Evolutionary conservation across 1,284 basidiomycete genomes (phyloP), one percentile per base, ranked within the genome.

Genomic region (Cystobasidium sp.): DNA sequence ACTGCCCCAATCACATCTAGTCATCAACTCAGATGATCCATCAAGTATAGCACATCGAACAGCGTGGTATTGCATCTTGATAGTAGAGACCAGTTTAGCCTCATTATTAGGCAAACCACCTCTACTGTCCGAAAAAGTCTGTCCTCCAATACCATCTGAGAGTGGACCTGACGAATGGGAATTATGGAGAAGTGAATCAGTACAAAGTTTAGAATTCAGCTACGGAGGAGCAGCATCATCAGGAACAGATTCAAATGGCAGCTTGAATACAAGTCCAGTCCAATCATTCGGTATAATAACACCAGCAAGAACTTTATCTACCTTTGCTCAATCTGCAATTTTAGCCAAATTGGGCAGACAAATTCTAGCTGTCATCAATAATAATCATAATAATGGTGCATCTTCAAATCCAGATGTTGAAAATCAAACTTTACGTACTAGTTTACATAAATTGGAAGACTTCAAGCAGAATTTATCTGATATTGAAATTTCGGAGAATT

Each of bases 101-200:
- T 63, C 59, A 0, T 49, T 61, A n/a, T 37, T 71, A 12, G 69
- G 69, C 24, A 62, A 61, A 37, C 10, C 31, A 14, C 69, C 61
- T 39, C n/a, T 71, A 9, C 39, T 64, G 18, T 31, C 49, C 3
- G 58, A 52, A 37, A 47, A n/a, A 44, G 41, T n/a, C 18, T 16
- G 41, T 4, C 56, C 49, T 8, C 69, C 51, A 12, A 20, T 37
- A 44, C 58, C 58, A 16, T 24, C 69, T 22, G 59, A 59, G 8
- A 71, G 41, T 9, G 69, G 69, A 22, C 58, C 56, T n/a, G 69
- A 71, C 24, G 69, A 71, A 20, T 71, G 69, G 69, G 69, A 71
- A 31, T 44, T 52, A n/a, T 71, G 69, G 69, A 43, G 61, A 55
- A 63, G 69, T n/a, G 49, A 61, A 64, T 63, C 69, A 43, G 69